Percentiles rank a stretch among this genome's conserved stretches.
phyloP scores from a whole-genome alignment of 2,329 filamentous ascomycete species.

The Calonectria leucothoes region DNA sequence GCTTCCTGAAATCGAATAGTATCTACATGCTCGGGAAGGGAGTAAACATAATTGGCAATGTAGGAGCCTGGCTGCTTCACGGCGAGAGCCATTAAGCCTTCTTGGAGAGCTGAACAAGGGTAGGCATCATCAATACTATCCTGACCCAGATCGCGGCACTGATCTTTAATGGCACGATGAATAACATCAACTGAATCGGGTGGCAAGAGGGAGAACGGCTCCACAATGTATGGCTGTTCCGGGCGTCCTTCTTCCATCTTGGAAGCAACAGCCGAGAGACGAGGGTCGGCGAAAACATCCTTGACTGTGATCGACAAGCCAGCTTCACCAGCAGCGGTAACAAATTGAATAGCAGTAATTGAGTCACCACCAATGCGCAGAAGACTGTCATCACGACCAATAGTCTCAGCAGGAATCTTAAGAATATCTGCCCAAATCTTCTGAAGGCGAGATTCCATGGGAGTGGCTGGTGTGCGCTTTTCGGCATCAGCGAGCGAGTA shows the following conservation, averaged over 20 bases:
- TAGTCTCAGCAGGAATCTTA: slow-evolving; percentile 44
- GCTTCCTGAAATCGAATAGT: neutral
- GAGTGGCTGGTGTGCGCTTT: neutral
- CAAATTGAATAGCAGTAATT: slow-evolving; percentile 37
- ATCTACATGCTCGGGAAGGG: neutral
- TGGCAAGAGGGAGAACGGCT: neutral
- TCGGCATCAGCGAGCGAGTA: slow-evolving; percentile 9
- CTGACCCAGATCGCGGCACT: neutral
- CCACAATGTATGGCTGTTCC: neutral
- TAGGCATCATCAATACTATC: neutral
- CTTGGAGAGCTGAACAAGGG: slow-evolving; percentile 4
- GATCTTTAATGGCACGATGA: neutral
- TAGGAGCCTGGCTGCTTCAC: slow-evolving; percentile 6
- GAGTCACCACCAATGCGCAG: slow-evolving; percentile 15
- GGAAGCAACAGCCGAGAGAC: neutral
- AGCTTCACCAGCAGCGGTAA: neutral
- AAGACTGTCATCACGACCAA: neutral
- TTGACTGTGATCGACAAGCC: slow-evolving; percentile 6
- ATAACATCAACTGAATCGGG: neutral
- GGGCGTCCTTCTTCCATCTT: neutral
- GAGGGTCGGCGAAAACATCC: slow-evolving; percentile 10
- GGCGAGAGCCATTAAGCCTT: neutral
- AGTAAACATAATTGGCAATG: slow-evolving; percentile 5
- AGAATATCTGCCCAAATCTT: slow-evolving; percentile 46
- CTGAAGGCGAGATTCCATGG: slow-evolving; percentile 33